phyloP scores from a whole-genome alignment of 176 grass and related monocot species.

The Cenchrus fungigraminus region DNA sequence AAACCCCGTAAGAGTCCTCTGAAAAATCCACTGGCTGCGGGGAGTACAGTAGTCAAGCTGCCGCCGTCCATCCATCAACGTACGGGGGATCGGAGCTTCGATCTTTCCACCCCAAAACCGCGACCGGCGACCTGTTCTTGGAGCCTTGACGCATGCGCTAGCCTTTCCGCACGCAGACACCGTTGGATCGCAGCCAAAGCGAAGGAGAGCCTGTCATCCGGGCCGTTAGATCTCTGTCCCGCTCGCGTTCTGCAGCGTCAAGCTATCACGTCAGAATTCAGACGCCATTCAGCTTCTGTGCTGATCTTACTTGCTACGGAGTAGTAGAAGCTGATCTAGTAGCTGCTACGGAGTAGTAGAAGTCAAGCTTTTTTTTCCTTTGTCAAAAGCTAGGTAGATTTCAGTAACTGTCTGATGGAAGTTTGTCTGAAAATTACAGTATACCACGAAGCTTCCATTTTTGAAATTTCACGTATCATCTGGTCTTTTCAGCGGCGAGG shows the following conservation, averaged over 20 bases:
- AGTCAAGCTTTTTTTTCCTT: neutral
- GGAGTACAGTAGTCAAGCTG: slow-evolving; percentile 13
- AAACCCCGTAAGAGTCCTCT: neutral
- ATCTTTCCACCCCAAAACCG: neutral
- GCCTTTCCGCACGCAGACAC: neutral
- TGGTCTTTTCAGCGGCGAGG: too few species aligned
- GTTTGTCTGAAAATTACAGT: neutral
- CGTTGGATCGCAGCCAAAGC: slow-evolving; percentile 8
- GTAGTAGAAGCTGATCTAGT: neutral
- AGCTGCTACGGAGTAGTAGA: neutral
- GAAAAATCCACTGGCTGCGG: slow-evolving; percentile 10
- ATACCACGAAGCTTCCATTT: neutral
- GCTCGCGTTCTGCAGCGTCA: neutral
- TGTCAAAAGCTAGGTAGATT: neutral
- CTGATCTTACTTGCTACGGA: neutral
- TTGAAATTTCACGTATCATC: neutral
- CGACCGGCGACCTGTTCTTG: slow-evolving; percentile 22
- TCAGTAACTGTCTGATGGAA: neutral
- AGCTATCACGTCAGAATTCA: neutral
- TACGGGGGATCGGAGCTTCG: neutral
- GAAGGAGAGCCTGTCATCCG: neutral
- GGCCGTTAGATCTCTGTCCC: neutral
- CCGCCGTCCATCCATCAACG: slow-evolving; percentile 15
- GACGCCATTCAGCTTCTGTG: neutral
- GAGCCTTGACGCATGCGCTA: neutral